Percentiles rank a stretch among this genome's conserved stretches.
Evolutionary conservation across 2,329 filamentous ascomycete species (phyloP).

Genomic region (Pseudovirgaria hyperparasitica): DNA sequence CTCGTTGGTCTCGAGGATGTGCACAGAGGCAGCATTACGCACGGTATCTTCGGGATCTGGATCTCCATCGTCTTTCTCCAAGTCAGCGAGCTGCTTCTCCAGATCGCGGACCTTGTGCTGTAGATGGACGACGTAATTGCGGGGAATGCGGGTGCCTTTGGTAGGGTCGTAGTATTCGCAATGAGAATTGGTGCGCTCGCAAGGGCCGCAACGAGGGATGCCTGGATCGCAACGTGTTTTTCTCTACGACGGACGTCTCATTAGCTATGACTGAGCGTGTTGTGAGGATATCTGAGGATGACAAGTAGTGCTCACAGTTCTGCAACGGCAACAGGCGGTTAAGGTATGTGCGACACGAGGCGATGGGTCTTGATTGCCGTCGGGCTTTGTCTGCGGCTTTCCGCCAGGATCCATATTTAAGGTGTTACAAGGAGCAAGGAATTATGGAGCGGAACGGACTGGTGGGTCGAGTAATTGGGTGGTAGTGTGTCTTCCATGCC

Average conservation of each 20-base stretch:
- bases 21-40: conserved; percentile 73
- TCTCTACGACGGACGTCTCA: conserved; percentile 41
- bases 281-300: not conserved
- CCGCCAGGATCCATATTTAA: not conserved
- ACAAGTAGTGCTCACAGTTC: conserved; percentile 45
- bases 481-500: too few relatives aligned
- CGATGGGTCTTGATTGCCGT: conserved; percentile 15
- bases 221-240: conserved; percentile 95
- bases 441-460: too few relatives aligned
- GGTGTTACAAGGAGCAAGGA: too few relatives aligned
- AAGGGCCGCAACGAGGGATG: conserved; percentile 81
- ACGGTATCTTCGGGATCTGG: conserved; percentile 73
- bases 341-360: conserved; percentile 63
- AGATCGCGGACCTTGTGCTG: conserved; percentile 75
- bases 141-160: conserved; percentile 73
- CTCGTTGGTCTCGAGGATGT: conserved; percentile 74
- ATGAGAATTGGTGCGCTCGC: conserved; percentile 76
- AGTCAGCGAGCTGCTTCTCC: conserved; percentile 67
- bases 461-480: too few relatives aligned
- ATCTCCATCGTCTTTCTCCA: conserved; percentile 60
- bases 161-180: conserved; percentile 94
- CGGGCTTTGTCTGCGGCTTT: too few relatives aligned
- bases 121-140: conserved; percentile 83
- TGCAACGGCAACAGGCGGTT: conserved; percentile 68
- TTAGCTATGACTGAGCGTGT: not conserved